A percentile compares a stretch with the other conserved stretches of the same genome.
These are phyloP conservation scores for Myrica gale DNA, from an alignment of 306 rosid genomes.

Conservation along the genomic window DNA sequence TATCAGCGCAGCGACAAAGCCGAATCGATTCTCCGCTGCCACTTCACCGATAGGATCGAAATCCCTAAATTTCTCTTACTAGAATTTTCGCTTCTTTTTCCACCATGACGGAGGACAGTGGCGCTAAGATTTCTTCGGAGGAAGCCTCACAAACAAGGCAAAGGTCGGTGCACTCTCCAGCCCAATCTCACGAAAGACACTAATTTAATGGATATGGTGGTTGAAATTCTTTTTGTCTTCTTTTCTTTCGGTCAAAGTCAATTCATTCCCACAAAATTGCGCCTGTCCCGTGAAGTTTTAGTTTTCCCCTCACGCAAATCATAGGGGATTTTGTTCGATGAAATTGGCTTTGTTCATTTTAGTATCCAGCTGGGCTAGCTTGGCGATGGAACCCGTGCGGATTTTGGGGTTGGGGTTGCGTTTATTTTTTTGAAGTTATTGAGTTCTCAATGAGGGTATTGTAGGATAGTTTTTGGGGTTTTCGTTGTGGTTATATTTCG, in stretches of 20 bases:
- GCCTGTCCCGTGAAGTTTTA: too few relatives aligned
- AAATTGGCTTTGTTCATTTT: background rate
- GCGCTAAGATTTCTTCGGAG: conserved; percentile 57
- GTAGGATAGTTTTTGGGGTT: background rate
- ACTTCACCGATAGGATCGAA: too few relatives aligned
- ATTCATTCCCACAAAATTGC: too few relatives aligned
- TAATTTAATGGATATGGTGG: too few relatives aligned
- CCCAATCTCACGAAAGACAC: background rate
- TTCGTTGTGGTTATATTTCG: background rate
- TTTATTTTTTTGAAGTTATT: background rate
- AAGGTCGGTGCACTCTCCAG: conserved; percentile 42
- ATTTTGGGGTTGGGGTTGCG: background rate
- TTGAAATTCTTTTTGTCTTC: too few relatives aligned
- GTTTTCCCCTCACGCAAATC: background rate
- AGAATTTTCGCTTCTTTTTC: too few relatives aligned
- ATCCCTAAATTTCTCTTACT: too few relatives aligned
- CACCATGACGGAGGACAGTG: conserved; percentile 54
- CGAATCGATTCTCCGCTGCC: too few relatives aligned
- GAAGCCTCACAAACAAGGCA: conserved; percentile 70
- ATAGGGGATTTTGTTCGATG: background rate
- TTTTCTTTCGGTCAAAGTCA: too few relatives aligned
- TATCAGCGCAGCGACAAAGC: too few relatives aligned
- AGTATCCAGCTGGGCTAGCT: background rate
- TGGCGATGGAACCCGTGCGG: too few relatives aligned
- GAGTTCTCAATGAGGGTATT: too few relatives aligned